Base-by-base conservation (phyloP, 192 early-diverging fungal species). In the Entrophospora sp. region DNA sequence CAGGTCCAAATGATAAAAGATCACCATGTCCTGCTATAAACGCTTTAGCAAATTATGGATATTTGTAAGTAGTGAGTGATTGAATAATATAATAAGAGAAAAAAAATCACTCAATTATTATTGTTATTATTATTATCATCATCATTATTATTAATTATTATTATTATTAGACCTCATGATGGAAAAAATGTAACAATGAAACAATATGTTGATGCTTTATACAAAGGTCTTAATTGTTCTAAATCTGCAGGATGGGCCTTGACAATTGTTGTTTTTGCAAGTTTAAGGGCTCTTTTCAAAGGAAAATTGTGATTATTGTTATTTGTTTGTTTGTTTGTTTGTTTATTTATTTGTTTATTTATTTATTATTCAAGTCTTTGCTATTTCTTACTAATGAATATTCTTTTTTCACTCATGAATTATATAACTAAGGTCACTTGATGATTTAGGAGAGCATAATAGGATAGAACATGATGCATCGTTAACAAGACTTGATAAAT, bases 391-490 rank as follows among this genome's bases (percentile, higher is more conserved):
- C n/a, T n/a, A n/a, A n/a, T n/a, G n/a, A n/a, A n/a, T n/a, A n/a
- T n/a, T n/a, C n/a, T n/a, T n/a, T n/a, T n/a, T n/a, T n/a, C n/a
- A n/a, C n/a, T n/a, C n/a, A n/a, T n/a, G n/a, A n/a, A n/a, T n/a
- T n/a, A n/a, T n/a, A n/a, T n/a, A n/a, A n/a, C n/a, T n/a, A 28
- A 57, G 53, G 5, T 57, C 53, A 9, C 25, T 57, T 6, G 53
- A 57, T 16, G 27, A 57, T 31, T 5, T 57, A 8, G 12, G 12
- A 8, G 31, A 25, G 27, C 53, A 57, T 32, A 57, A 57, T 5
- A 20, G 24, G 5, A 57, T 64, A 10, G 63, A 64, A 51, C 63
- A 64, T 32, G 63, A 64, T 20, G 63, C 63, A 2, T 64, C 63
- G 22, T 27, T 64, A 34, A 9, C 63, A 44, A 45, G 63, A 51